Conservation (phyloP, 306 rosid genomes). For the Vicia sativa region DNA sequence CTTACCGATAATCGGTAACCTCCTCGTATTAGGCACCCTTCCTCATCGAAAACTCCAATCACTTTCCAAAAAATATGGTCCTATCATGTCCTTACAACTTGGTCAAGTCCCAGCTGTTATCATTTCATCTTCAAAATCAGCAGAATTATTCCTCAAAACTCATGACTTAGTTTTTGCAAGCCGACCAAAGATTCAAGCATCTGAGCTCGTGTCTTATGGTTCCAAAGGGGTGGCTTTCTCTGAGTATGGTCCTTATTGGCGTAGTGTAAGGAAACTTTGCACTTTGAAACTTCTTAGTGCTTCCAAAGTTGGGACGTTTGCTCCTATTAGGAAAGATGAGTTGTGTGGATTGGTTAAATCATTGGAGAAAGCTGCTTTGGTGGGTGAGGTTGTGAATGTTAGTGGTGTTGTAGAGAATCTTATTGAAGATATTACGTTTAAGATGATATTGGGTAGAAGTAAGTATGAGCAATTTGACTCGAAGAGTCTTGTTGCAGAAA, state of each 20-base stretch:
- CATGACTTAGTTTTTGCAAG: not conserved
- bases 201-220: not conserved
- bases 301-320: constrained; percentile 26
- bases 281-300: constrained; percentile 26
- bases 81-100: not conserved
- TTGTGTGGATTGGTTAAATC: not conserved
- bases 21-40: too few species aligned
- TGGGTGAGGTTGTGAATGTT: constrained; percentile 13
- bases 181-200: not conserved
- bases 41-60: not conserved
- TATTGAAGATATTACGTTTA: not conserved
- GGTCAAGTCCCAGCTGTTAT: not conserved
- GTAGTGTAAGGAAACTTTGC: constrained; percentile 38
- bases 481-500: constrained; percentile 7
- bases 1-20: too few species aligned
- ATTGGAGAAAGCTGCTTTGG: too few species aligned
- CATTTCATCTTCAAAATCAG: constrained; percentile 5
- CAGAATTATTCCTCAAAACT: not conserved
- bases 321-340: constrained; percentile 25
- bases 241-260: constrained; percentile 22
- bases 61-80: not conserved
- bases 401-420: constrained; percentile 3
- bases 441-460: constrained; percentile 18
- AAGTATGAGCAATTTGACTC: constrained; percentile 21
- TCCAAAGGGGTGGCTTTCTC: constrained; percentile 17